Conservation (phyloP, 2,329 filamentous ascomycete genomes). For the Monilinia polystroma region DNA sequence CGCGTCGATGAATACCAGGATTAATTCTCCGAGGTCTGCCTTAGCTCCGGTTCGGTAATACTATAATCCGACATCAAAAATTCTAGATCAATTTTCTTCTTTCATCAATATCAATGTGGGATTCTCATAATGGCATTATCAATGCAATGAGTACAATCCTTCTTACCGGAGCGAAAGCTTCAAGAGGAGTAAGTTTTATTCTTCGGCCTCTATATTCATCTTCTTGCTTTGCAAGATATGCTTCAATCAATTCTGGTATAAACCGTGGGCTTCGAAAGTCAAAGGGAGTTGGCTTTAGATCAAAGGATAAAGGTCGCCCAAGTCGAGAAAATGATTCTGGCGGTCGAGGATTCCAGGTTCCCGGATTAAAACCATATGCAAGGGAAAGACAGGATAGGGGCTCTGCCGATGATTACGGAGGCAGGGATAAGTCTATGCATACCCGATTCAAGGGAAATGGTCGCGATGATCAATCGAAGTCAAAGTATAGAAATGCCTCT, state of each 20-base stretch:
- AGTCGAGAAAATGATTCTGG: background rate
- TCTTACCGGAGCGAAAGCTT: conserved; percentile 24
- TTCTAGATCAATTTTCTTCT: conserved; percentile 9
- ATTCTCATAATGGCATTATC: conserved; percentile 9
- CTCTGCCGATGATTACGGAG: background rate
- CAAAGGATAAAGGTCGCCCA: conserved; percentile 25
- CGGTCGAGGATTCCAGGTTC: conserved; percentile 6
- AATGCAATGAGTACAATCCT: conserved; percentile 33
- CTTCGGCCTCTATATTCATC: conserved; percentile 21
- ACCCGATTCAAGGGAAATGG: background rate
- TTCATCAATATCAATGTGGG: background rate
- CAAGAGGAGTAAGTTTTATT: conserved; percentile 20
- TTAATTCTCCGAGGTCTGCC: conserved; percentile 8
- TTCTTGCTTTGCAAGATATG: conserved; percentile 42
- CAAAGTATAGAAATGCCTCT: background rate
- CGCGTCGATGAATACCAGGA: conserved; percentile 14
- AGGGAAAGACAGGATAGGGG: background rate
- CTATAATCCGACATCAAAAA: conserved; percentile 15
- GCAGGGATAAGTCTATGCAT: conserved; percentile 5
- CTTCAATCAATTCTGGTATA: conserved; percentile 67
- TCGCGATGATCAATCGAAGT: background rate
- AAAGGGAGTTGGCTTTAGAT: conserved; percentile 40
- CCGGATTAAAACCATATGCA: background rate
- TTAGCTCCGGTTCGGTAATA: background rate
- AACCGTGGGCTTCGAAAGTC: conserved; percentile 61